These are phyloP conservation scores for Peronosclerospora sorghi DNA, from an alignment of 352 stramenopile genomes.

Conservation along the genomic window DNA sequence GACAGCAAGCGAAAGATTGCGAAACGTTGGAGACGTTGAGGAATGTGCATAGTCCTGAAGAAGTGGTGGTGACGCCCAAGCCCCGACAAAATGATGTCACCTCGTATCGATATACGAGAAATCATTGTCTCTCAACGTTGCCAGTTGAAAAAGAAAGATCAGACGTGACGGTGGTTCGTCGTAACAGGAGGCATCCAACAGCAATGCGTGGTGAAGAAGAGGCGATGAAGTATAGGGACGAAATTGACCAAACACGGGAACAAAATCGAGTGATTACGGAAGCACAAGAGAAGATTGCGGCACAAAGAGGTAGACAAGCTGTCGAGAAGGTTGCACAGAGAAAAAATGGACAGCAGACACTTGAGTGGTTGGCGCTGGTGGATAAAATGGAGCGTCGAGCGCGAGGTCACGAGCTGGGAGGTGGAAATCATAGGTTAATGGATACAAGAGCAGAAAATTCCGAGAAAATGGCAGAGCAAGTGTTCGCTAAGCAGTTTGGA, in stretches of 20 bases:
- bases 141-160: not conserved
- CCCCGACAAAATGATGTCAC: constrained; percentile 29
- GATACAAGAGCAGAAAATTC: constrained; percentile 3
- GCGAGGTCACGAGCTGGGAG: constrained; percentile 6
- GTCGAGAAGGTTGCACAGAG: constrained; percentile 21
- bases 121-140: constrained; percentile 24
- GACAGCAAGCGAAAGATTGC: constrained; percentile 14
- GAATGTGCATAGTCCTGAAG: constrained; percentile 15
- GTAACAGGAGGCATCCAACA: constrained; percentile 33
- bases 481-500: constrained; percentile 37
- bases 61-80: constrained; percentile 33
- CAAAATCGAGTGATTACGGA: constrained; percentile 21
- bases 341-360: constrained; percentile 25
- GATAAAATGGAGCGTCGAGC: constrained; percentile 30
- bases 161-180: constrained; percentile 40
- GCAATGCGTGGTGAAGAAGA: constrained; percentile 26
- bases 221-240: constrained; percentile 26
- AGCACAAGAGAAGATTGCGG: constrained; percentile 24
- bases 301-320: constrained; percentile 26
- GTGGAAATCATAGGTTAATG: constrained; percentile 2
- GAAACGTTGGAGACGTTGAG: constrained; percentile 21
- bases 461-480: constrained; percentile 12
- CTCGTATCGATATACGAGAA: constrained; percentile 44
- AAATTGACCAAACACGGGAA: constrained; percentile 34
- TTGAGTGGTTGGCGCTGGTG: constrained; percentile 46